Evolutionary conservation across 495 filamentous ascomycete species (phyloP), one percentile per base, ranked within the genome.

Genomic region (Pyrenopolyporus hunteri): DNA sequence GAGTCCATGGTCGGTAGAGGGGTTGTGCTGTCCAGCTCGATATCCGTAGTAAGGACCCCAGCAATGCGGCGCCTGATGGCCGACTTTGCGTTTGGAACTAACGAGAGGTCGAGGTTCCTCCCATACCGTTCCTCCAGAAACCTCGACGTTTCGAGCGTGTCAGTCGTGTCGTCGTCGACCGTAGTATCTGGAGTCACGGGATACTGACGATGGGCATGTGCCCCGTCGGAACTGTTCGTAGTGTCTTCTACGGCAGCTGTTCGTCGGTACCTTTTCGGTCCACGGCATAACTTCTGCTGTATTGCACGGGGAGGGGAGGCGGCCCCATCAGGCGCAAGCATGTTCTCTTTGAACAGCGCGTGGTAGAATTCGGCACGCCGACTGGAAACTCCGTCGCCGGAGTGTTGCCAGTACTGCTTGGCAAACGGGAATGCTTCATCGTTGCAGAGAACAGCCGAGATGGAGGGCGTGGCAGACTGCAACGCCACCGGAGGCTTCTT

Each of bases 41-140:
- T 79, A 69, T 93, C 82, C 4, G 82, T 85, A 7, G 85, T 89
- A 54, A 98, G 74, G 10, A 91, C 88, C 13, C 93, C 95, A 6
- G 95, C 90, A 69, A 98, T 98, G 29, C 94, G 86, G 57, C 87
- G 83, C 49, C 89, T 82, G 48, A 98, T 89, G 19, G 93, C 94
- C 19, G 89, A 76, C 68, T 93, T 97, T 26, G 95, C 95, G 55
- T 91, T 87, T 9, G 82, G 77, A 4, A 92, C 85, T 25, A 94
- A 83, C 0, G 85, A 85, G 9, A 89, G 71, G 63, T 91, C 91
- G 11, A 98, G 79, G 66, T 98, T 98, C 10, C 94, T 83, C 8
- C 94, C 94, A 72, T 96, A 98, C 13, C 94, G 85, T 76, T 98
- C 94, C 72, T 98, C 94, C 7, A 98, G 84, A 63, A 95, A 98